Evolutionary conservation across 352 stramenopile genomes (phyloP), one percentile per base, ranked within the genome.

Genomic region (Globisporangium apiculatum): DNA sequence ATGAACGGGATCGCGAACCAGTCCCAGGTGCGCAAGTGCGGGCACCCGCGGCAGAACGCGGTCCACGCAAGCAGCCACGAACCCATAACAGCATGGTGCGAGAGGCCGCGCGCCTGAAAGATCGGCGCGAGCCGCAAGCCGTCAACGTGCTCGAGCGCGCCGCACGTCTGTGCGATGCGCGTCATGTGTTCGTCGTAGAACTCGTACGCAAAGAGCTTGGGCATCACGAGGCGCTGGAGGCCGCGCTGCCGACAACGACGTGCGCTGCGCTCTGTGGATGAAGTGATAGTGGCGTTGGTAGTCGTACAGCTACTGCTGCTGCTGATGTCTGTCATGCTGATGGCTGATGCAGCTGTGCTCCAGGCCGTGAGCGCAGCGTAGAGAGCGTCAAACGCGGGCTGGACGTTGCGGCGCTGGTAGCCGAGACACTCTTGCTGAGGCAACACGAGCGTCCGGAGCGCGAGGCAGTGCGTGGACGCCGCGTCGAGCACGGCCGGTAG

Each of bases 1-100:
- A 64, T 66, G 48, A 70, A 76, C n/a, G 69, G 69, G 41, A 76
- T 60, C 15, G 60, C 61, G 35, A 64, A 62, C 69, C 69, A 76
- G 53, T 73, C 63, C 17, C 66, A 62, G 24, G 54, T 42, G 12
- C 51, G 51, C 43, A 76, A 55, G 12, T 65, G 47, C 11, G 18
- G 53, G 36, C 69, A 76, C 31, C 53, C 59, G 14, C 50, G 50
- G 50, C 68, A 76, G 56, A 76, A 76, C 4, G 58, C 18, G 18
- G 57, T 48, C 66, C 66, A 76, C 37, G 60, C 67, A 15, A 61
- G 41, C 1, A 75, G 59, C 49, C 50, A 64, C 14, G 56, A 70
- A 5, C 47, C 38, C 48, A 63, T 47, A 47, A 75, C 67, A n/a
- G 69, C 57, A 31, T 72, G 53, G 48, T 60, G 65, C 14, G 65